Percentiles rank a stretch among this genome's conserved stretches.
phyloP scores from a whole-genome alignment of 768 basidiomycete genomes.

The Neoboletus brunneissimus region DNA sequence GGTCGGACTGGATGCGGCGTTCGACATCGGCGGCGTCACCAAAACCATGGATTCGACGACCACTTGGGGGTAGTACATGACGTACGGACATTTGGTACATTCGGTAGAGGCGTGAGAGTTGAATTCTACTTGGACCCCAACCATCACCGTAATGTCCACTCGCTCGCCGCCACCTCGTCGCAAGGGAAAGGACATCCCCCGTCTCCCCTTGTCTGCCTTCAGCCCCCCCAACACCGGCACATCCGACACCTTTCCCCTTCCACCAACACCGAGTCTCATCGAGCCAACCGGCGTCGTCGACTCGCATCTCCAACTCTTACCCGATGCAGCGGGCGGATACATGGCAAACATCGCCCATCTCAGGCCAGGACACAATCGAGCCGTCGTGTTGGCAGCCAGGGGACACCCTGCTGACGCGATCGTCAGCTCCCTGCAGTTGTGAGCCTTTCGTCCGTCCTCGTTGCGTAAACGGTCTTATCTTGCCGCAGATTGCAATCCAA shows the following conservation, averaged over 20 bases:
- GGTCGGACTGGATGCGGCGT: conserved; percentile 31
- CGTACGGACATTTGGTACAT: not conserved
- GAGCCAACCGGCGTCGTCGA: conserved; percentile 66
- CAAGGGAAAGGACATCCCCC: conserved; percentile 66
- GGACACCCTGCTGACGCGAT: conserved; percentile 37
- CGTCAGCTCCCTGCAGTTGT: conserved; percentile 44
- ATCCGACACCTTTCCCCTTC: conserved; percentile 63
- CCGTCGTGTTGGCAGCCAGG: conserved; percentile 56
- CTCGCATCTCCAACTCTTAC: conserved; percentile 53
- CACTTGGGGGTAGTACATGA: conserved; percentile 8
- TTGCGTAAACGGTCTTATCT: not conserved
- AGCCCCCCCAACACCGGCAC: conserved; percentile 66
- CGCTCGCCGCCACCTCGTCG: conserved; percentile 38
- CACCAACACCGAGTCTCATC: conserved; percentile 64
- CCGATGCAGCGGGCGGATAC: conserved; percentile 15
- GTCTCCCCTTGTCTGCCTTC: conserved; percentile 74
- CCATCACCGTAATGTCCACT: conserved; percentile 14
- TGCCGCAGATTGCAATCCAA: conserved; percentile 15
- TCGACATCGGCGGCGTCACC: conserved; percentile 5
- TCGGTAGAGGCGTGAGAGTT: conserved; percentile 7
- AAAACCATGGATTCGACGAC: conserved; percentile 25
- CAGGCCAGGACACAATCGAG: conserved; percentile 47
- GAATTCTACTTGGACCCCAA: not conserved
- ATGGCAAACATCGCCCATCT: conserved; percentile 44
- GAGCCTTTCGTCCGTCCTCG: conserved; percentile 3